Base-by-base conservation (phyloP, 1,284 basidiomycete species). In the Cryptococcus deneoformans region DNA sequence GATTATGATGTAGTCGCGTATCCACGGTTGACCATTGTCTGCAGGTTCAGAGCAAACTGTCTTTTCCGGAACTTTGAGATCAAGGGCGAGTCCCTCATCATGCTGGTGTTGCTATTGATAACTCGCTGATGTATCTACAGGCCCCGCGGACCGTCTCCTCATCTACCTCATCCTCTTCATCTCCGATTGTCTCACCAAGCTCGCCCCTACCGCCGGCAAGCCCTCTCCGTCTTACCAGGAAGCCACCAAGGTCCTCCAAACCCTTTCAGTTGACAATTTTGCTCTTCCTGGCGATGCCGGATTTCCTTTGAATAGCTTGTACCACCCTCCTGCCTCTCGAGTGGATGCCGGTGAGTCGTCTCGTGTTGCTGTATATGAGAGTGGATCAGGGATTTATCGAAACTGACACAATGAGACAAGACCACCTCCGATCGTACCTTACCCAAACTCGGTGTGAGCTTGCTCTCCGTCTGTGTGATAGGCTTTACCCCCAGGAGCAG, bases 21-120 rank as follows among this genome's bases (percentile, higher is more conserved):
- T 36, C 14, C 14, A 6, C 14, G 40, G 24, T 10, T 52, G n/a
- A 57, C 34, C n/a, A 29, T 29, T 20, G 35, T 45, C 2, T n/a
- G n/a, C 45, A 76, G 74, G 57, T 99, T 99, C 81, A 89, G 96
- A 52, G 94, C 96, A 73, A 99, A 99, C 80, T 96, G 93, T 48
- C 87, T 99, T 61, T 99, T 99, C 81, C 89, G 96, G 72, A 99
- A 99, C 82, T 99, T 99, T 75, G 96, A 99, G 82, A 99, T 99
- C 85, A 97, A 98, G 79, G 92, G 76, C 75, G 5, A 29, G 29
- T 4, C 29, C 29, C 29, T 29, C 29, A 5, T 29, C 29, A 50
- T 20, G 69, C 64, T 14, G 45, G 14, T 38, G 14, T 46, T 7
- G 16, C 48, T 24, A 37, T n/a, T 52, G 40, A 35, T 8, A 8